Conservation (phyloP, 306 rosid species). For the Fagus crenata region DNA sequence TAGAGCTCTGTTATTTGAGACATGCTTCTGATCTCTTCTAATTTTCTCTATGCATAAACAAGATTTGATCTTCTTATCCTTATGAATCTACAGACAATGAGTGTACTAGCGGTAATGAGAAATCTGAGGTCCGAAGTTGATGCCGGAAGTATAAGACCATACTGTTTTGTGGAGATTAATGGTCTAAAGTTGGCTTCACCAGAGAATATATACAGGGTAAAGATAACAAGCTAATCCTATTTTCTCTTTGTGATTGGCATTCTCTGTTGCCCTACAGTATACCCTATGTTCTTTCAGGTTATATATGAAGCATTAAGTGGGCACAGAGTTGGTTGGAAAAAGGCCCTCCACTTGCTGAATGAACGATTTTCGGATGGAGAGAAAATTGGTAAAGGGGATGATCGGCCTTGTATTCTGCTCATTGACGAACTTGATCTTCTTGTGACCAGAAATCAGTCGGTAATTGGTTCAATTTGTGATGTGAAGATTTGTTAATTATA, state of each 20-base stretch:
- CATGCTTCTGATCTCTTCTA: conserved; percentile 5
- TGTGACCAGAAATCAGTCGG: conserved; percentile 96
- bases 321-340: conserved; percentile 86
- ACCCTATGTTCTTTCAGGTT: conserved; percentile 53
- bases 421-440: conserved; percentile 98
- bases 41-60: conserved; percentile 5
- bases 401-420: conserved; percentile 86
- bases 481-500: conserved; percentile 15
- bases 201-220: conserved; percentile 83
- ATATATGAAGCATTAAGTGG: conserved; percentile 89
- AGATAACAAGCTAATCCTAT: not conserved
- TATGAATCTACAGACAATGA: conserved; percentile 73
- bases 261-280: conserved; percentile 17
- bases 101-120: conserved; percentile 79
- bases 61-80: conserved; percentile 11
- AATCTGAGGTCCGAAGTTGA: conserved; percentile 83
- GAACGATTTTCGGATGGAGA: conserved; percentile 81
- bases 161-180: conserved; percentile 90
- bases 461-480: conserved; percentile 39
- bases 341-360: conserved; percentile 78
- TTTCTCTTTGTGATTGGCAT: conserved; percentile 23
- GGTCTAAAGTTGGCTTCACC: conserved; percentile 93
- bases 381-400: conserved; percentile 57
- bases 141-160: conserved; percentile 67
- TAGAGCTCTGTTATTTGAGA: not conserved